These are phyloP conservation scores for Pseudogymnoascus verrucosus DNA, from an alignment of 2,329 filamentous ascomycete species.

Conservation along the genomic window DNA sequence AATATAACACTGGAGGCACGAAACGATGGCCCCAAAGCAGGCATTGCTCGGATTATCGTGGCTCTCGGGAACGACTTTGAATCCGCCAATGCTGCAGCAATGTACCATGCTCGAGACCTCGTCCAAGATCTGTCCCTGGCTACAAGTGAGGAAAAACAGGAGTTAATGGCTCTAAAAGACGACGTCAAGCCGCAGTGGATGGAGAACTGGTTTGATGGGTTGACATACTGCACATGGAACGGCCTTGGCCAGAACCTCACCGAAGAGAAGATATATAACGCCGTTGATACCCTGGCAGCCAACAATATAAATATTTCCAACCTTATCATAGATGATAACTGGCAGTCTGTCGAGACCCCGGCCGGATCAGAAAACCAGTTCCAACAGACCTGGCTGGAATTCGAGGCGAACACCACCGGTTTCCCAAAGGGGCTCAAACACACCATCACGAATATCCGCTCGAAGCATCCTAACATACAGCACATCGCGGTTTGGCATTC, in stretches of 20 bases:
- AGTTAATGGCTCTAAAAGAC: constrained; percentile 38
- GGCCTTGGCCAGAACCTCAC: constrained; percentile 76
- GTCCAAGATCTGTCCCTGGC: constrained; percentile 39
- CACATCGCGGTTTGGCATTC: constrained; percentile 95
- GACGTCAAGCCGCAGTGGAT: constrained; percentile 59
- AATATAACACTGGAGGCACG: constrained; percentile 60
- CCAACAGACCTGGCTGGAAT: constrained; percentile 64
- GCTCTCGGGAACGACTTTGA: constrained; percentile 68
- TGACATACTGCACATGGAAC: constrained; percentile 98
- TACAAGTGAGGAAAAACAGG: constrained; percentile 36
- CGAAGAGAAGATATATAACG: constrained; percentile 68
- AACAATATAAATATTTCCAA: constrained; percentile 71
- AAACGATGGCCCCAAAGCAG: constrained; percentile 56
- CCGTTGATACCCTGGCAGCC: constrained; percentile 62
- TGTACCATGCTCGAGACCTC: constrained; percentile 77
- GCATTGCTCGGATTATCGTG: constrained; percentile 56
- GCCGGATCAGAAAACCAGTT: constrained; percentile 40
- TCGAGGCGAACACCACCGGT: constrained; percentile 71
- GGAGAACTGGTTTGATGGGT: constrained; percentile 82
- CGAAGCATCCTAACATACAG: constrained; percentile 61
- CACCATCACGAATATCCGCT: constrained; percentile 60
- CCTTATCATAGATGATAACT: constrained; percentile 95
- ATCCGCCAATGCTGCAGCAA: constrained; percentile 66
- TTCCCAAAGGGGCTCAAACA: constrained; percentile 76
- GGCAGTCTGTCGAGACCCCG: constrained; percentile 64